A percentile compares a stretch with the other conserved stretches of the same genome.
phyloP scores from a whole-genome alignment of 192 early-diverging fungal species.

The Coemansia brasiliensis region DNA sequence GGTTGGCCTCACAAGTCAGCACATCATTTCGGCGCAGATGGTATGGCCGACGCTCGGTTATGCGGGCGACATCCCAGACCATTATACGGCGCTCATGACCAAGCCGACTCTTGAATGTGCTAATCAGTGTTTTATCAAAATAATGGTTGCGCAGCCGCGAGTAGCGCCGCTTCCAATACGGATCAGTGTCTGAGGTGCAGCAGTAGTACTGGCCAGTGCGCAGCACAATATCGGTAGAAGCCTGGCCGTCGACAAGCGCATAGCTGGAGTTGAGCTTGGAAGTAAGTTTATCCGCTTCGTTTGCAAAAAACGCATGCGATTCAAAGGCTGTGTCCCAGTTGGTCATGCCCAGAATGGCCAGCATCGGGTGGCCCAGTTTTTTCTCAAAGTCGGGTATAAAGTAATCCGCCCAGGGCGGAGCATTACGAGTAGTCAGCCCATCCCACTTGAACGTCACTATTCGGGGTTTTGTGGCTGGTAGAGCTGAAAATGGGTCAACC shows the following conservation, averaged over 20 bases:
- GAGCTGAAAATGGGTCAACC: too few species aligned
- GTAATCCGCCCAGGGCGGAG: conserved; percentile 38
- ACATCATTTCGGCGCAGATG: conserved; percentile 20
- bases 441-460: conserved; percentile 55
- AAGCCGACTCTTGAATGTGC: conserved; percentile 15
- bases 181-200: conserved; percentile 47
- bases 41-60: conserved; percentile 35
- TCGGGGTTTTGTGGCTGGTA: conserved; percentile 1
- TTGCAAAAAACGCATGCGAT: conserved; percentile 23
- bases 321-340: conserved; percentile 58
- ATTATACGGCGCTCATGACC: not conserved
- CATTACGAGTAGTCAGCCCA: conserved; percentile 49
- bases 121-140: conserved; percentile 26
- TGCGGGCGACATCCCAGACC: conserved; percentile 48
- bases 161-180: conserved; percentile 35
- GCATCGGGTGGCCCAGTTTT: conserved; percentile 4
- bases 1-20: conserved; percentile 49
- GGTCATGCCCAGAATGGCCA: conserved; percentile 43
- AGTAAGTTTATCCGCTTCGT: conserved; percentile 24
- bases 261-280: conserved; percentile 27
- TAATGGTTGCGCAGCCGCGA: conserved; percentile 27
- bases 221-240: conserved; percentile 38
- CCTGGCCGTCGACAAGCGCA: not conserved
- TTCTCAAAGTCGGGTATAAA: conserved; percentile 1
- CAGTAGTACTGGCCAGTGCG: conserved; percentile 59